Evolutionary conservation across 306 rosid species (phyloP).

Genomic region (Vigna nakashimae): DNA sequence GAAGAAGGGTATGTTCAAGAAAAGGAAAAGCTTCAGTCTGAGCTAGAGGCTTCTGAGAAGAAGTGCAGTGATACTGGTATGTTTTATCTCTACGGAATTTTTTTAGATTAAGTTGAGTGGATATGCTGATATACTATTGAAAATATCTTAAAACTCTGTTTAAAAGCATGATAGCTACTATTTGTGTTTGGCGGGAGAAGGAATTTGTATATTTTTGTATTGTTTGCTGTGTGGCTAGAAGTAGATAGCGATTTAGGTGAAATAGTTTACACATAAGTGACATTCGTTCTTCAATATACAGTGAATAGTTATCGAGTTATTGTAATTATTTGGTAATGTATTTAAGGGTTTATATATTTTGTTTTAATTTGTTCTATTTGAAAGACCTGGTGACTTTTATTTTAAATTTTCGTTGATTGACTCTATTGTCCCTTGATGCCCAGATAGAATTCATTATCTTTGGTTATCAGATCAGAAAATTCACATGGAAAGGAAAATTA

Average conservation of each 20-base stretch:
- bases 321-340: background rate
- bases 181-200: background rate
- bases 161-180: background rate
- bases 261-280: background rate
- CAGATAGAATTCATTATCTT: background rate
- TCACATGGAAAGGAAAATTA: background rate
- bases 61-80: conserved; percentile 72
- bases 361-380: background rate
- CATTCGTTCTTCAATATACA: too few relatives aligned
- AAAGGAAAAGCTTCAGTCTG: conserved; percentile 63
- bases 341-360: background rate
- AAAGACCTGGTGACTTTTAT: background rate
- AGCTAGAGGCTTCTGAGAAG: conserved; percentile 66
- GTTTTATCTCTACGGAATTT: background rate
- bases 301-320: background rate
- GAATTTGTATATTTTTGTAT: background rate
- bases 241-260: background rate
- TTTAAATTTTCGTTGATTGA: background rate
- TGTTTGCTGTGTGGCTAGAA: background rate
- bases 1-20: conserved; percentile 63
- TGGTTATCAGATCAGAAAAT: background rate
- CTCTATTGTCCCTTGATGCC: background rate
- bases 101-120: background rate
- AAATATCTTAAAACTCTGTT: background rate
- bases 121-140: background rate